Percentiles rank a stretch among this genome's conserved stretches.
These are phyloP conservation scores for Pseudopediastrum boryanum DNA, from an alignment of 139 green algal genomes.

Conservation along the genomic window DNA sequence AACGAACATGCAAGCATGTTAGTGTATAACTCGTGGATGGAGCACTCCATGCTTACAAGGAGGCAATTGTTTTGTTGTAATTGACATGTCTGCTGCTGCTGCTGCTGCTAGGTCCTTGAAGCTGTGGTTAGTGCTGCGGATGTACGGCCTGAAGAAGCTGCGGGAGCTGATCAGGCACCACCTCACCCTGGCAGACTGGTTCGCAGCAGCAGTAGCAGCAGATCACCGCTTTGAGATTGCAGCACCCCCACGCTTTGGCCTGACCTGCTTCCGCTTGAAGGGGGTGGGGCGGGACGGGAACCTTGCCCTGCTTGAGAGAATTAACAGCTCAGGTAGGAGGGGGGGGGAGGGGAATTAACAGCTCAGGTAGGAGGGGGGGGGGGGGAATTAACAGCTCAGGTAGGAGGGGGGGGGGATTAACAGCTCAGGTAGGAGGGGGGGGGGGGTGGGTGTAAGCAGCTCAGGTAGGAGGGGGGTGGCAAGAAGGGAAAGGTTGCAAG, in stretches of 20 bases:
- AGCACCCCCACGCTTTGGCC: constrained; percentile 59
- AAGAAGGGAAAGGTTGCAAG: no score
- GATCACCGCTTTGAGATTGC: constrained; percentile 65
- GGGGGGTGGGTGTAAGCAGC: no score
- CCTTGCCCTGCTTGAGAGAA: constrained; percentile 52
- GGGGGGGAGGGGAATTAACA: not conserved
- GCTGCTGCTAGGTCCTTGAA: constrained; percentile 71
- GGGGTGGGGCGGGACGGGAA: constrained; percentile 27
- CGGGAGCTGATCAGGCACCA: constrained; percentile 72
- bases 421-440: no score
- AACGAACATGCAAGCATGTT: not conserved
- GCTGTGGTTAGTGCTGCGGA: constrained; percentile 88
- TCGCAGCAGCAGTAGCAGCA: constrained; percentile 41
- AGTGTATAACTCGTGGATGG: no score
- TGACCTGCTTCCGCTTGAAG: constrained; percentile 71
- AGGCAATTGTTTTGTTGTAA: no score
- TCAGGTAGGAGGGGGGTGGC: no score
- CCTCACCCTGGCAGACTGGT: constrained; percentile 54
- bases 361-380: no score
- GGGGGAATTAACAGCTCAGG: no score
- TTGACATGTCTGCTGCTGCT: not conserved
- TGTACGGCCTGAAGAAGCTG: constrained; percentile 72
- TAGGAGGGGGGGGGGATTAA: no score
- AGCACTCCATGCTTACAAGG: no score
- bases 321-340: constrained; percentile 61